phyloP scores from a whole-genome alignment of 2,329 filamentous ascomycete genomes.

The Aschersonia sp. region DNA sequence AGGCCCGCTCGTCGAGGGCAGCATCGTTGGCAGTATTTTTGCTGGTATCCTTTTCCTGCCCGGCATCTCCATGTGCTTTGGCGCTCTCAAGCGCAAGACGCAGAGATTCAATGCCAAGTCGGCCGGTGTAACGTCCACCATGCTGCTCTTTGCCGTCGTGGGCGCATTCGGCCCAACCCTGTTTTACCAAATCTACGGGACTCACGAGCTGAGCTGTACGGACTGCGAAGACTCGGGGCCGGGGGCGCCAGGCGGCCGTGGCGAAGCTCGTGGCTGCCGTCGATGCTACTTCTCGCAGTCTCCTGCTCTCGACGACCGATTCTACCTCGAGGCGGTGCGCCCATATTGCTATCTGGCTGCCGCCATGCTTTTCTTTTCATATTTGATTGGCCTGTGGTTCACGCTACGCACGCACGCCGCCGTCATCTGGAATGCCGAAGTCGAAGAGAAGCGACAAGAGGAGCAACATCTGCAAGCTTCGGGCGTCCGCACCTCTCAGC shows the following conservation, averaged over 20 bases:
- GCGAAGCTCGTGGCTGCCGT: slow-evolving; percentile 58
- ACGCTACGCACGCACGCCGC: slow-evolving; percentile 91
- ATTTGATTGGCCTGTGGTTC: slow-evolving; percentile 88
- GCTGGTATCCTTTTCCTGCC: slow-evolving; percentile 90
- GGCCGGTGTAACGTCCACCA: slow-evolving; percentile 91
- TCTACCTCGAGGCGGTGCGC: slow-evolving; percentile 80
- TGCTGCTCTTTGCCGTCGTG: slow-evolving; percentile 92
- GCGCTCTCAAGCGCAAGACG: slow-evolving; percentile 92
- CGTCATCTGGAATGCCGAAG: slow-evolving; percentile 86
- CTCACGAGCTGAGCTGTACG: slow-evolving; percentile 83
- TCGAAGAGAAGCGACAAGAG: slow-evolving; percentile 59
- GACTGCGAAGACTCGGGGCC: slow-evolving; percentile 36
- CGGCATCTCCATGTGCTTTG: slow-evolving; percentile 96
- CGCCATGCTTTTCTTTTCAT: slow-evolving; percentile 74
- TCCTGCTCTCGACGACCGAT: slow-evolving; percentile 70
- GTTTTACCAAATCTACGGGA: slow-evolving; percentile 98
- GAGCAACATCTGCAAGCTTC: slow-evolving; percentile 27
- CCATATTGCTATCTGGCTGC: slow-evolving; percentile 90
- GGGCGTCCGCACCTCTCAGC: slow-evolving; percentile 19
- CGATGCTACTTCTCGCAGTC: slow-evolving; percentile 89
- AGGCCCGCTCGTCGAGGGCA: slow-evolving; percentile 83
- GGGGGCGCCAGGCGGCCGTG: slow-evolving; percentile 16
- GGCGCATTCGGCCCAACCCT: slow-evolving; percentile 89
- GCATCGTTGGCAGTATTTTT: slow-evolving; percentile 95
- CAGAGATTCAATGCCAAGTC: slow-evolving; percentile 96